Evolutionary conservation across 2,329 filamentous ascomycete genomes (phyloP).

Genomic region (Colletotrichum horii): DNA sequence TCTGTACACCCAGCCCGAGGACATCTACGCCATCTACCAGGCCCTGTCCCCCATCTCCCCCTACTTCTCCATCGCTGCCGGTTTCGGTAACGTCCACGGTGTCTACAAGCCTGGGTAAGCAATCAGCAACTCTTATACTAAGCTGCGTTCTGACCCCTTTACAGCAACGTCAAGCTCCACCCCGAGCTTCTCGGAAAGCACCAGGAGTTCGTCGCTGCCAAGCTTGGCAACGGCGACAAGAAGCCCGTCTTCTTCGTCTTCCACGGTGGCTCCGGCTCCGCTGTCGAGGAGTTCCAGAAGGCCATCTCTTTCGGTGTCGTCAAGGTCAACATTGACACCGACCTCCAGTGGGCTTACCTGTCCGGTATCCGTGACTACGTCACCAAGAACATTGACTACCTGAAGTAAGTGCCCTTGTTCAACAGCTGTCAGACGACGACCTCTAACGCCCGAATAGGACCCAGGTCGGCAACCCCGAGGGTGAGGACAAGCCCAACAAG

Average conservation of each 20-base stretch:
- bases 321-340: constrained; percentile 99
- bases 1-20: constrained; percentile 97
- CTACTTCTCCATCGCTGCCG: constrained; percentile 98
- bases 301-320: constrained; percentile 94
- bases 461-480: constrained; percentile 93
- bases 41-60: constrained; percentile 84
- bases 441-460: constrained; percentile 46
- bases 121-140: not conserved
- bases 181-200: constrained; percentile 97
- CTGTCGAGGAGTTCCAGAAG: constrained; percentile 87
- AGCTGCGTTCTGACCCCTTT: not conserved
- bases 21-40: constrained; percentile 91
- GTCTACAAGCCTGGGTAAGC: constrained; percentile 87
- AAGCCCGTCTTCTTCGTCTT: constrained; percentile 99
- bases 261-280: constrained; percentile 94
- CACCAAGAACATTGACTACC: constrained; percentile 92
- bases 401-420: constrained; percentile 40
- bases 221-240: constrained; percentile 72
- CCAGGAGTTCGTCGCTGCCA: constrained; percentile 87
- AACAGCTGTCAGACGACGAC: not conserved
- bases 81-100: constrained; percentile 98
- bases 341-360: constrained; percentile 95
- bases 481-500: constrained; percentile 99
- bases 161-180: constrained; percentile 87
- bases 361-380: constrained; percentile 94